Evolutionary conservation across 768 basidiomycete genomes (phyloP).

Genomic region (Tulasnella calospora): DNA sequence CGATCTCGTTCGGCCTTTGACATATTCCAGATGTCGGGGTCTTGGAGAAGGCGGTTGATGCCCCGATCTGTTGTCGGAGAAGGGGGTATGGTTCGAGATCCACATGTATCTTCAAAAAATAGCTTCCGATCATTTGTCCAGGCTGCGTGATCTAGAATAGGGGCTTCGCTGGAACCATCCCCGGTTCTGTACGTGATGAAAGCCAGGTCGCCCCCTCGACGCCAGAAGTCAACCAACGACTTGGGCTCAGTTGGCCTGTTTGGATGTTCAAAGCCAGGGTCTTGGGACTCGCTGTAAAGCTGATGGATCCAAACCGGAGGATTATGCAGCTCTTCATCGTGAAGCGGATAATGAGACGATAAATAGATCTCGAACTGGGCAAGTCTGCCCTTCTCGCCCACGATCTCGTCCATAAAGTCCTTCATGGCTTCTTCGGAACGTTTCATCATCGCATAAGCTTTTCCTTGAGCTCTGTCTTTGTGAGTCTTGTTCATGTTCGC

Average conservation of each 20-base stretch:
- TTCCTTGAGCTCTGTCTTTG: slow-evolving; percentile 36
- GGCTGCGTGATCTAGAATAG: not conserved
- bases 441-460: slow-evolving; percentile 43
- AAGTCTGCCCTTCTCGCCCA: slow-evolving; percentile 37
- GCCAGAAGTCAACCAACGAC: slow-evolving; percentile 51
- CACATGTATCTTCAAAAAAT: not conserved
- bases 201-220: slow-evolving; percentile 43
- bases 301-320: slow-evolving; percentile 50
- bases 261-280: slow-evolving; percentile 18
- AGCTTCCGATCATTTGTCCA: not conserved
- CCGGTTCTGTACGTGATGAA: slow-evolving; percentile 35
- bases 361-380: slow-evolving; percentile 45
- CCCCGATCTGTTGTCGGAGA: slow-evolving; percentile 41
- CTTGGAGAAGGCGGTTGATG: slow-evolving; percentile 37
- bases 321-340: slow-evolving; percentile 41
- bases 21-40: slow-evolving; percentile 50
- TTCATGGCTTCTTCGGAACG: slow-evolving; percentile 46
- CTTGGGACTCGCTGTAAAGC: slow-evolving; percentile 27
- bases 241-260: not conserved
- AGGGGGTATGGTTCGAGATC: slow-evolving; percentile 37
- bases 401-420: slow-evolving; percentile 44
- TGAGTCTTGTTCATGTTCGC: not conserved
- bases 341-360: slow-evolving; percentile 46
- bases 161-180: not conserved
- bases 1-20: slow-evolving; percentile 46